These are phyloP conservation scores for Hamamelis virginiana DNA, from an alignment of 164 flowering plant species.

Conservation along the genomic window DNA sequence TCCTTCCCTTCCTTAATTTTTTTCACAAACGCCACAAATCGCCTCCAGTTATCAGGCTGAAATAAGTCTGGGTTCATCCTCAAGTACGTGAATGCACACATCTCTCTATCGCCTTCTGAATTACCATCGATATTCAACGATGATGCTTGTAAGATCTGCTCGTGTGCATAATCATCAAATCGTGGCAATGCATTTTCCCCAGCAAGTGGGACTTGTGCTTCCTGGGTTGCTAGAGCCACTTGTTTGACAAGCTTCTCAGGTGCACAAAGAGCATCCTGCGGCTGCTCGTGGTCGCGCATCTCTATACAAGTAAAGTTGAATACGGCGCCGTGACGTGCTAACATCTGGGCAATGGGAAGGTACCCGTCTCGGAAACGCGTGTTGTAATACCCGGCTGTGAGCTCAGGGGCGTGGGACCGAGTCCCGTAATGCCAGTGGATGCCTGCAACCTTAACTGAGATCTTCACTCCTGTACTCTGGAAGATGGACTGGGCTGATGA, in stretches of 20 bases:
- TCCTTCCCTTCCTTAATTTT: slow-evolving; percentile 73
- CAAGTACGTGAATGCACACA: slow-evolving; percentile 95
- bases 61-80: slow-evolving; percentile 82
- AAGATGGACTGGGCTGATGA: slow-evolving; percentile 55
- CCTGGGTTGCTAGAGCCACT: slow-evolving; percentile 64
- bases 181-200: slow-evolving; percentile 95
- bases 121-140: slow-evolving; percentile 39
- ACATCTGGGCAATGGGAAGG: slow-evolving; percentile 79
- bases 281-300: slow-evolving; percentile 96
- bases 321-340: slow-evolving; percentile 79
- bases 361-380: slow-evolving; percentile 83
- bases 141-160: slow-evolving; percentile 63
- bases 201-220: slow-evolving; percentile 71
- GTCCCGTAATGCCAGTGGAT: slow-evolving; percentile 97
- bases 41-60: slow-evolving; percentile 80
- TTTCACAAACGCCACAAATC: slow-evolving; percentile 78
- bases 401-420: slow-evolving; percentile 94
- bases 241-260: slow-evolving; percentile 87
- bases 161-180: slow-evolving; percentile 72
- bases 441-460: slow-evolving; percentile 88
- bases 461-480: slow-evolving; percentile 49
- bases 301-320: slow-evolving; percentile 96
- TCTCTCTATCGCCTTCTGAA: slow-evolving; percentile 35
- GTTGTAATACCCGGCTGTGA: slow-evolving; percentile 97
- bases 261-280: slow-evolving; percentile 80